Conservation (phyloP, 306 rosid genomes). For the Ziziphus jujuba region DNA sequence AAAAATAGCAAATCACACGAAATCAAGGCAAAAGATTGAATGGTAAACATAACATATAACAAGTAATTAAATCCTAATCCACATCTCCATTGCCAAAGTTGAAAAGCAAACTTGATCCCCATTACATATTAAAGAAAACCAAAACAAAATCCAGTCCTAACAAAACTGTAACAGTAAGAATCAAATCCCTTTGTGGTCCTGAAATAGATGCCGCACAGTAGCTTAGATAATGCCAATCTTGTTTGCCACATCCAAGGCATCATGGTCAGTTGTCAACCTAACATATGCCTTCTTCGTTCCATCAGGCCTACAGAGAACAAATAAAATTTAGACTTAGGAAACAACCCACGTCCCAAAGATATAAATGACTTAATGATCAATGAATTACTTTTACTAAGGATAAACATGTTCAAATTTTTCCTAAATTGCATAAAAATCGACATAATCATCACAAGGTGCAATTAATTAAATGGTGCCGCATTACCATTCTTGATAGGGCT, state of each 20-base stretch:
- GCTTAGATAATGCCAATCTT: conserved; percentile 85
- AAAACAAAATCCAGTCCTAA: conserved; percentile 23
- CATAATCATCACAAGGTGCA: too few relatives aligned
- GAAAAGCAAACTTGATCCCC: conserved; percentile 19
- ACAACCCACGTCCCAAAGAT: neutral
- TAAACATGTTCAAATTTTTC: too few relatives aligned
- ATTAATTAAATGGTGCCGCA: too few relatives aligned
- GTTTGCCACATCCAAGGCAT: conserved; percentile 94
- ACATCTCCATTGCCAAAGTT: conserved; percentile 19
- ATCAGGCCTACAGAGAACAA: conserved; percentile 64
- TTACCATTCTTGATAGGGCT: too few relatives aligned
- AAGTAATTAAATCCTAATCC: conserved; percentile 6
- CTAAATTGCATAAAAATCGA: too few relatives aligned
- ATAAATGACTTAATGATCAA: neutral
- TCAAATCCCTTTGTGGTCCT: conserved; percentile 18
- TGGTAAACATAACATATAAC: neutral
- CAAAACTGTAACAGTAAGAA: conserved; percentile 44
- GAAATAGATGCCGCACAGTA: conserved; percentile 9
- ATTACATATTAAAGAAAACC: conserved; percentile 23
- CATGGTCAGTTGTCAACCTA: conserved; percentile 79
- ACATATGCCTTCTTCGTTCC: conserved; percentile 96
- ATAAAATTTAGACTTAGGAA: neutral
- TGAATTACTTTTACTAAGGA: too few relatives aligned
- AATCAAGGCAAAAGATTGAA: neutral
- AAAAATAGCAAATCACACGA: too few relatives aligned